Evolutionary conservation across 192 early-diverging fungal genomes (phyloP).

Genomic region (Coemansia sp.): DNA sequence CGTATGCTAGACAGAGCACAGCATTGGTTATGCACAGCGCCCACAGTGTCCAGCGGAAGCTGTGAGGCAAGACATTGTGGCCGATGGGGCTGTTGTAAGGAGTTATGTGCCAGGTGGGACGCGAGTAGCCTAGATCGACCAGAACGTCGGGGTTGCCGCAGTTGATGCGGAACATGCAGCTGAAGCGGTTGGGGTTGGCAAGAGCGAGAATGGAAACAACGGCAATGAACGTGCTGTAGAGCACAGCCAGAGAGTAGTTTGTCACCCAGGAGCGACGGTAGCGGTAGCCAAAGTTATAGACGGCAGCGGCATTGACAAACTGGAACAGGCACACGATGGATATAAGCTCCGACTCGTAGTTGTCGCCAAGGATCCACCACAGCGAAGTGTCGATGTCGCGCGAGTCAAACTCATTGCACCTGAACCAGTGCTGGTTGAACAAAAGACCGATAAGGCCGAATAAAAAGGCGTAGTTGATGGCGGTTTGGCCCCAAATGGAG

Average conservation of each 20-base stretch:
- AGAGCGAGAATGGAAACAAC: constrained; percentile 58
- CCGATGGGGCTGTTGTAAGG: constrained; percentile 64
- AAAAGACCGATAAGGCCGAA: constrained; percentile 54
- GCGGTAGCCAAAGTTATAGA: constrained; percentile 68
- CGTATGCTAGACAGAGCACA: constrained; percentile 46
- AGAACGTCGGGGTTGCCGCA: constrained; percentile 57
- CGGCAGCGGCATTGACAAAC: constrained; percentile 66
- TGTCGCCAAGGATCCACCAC: constrained; percentile 85
- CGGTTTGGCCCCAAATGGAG: constrained; percentile 65
- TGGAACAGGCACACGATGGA: constrained; percentile 66
- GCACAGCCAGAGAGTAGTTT: constrained; percentile 61
- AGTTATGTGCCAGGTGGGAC: constrained; percentile 48
- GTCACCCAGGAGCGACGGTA: constrained; percentile 63
- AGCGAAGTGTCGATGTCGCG: constrained; percentile 58
- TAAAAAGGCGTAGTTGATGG: constrained; percentile 70
- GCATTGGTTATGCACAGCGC: constrained; percentile 47
- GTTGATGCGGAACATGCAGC: constrained; percentile 72
- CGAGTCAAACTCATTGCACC: constrained; percentile 78
- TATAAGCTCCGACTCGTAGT: constrained; percentile 68
- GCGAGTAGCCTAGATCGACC: constrained; percentile 39
- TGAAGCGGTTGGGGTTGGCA: constrained; percentile 65
- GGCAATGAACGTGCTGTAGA: constrained; percentile 55
- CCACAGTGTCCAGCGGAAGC: constrained; percentile 65
- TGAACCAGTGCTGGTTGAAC: constrained; percentile 70
- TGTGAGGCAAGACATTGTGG: constrained; percentile 70